Base-by-base conservation (phyloP, 148 eudicot species). In the Mesembryanthemum crystallinum region DNA sequence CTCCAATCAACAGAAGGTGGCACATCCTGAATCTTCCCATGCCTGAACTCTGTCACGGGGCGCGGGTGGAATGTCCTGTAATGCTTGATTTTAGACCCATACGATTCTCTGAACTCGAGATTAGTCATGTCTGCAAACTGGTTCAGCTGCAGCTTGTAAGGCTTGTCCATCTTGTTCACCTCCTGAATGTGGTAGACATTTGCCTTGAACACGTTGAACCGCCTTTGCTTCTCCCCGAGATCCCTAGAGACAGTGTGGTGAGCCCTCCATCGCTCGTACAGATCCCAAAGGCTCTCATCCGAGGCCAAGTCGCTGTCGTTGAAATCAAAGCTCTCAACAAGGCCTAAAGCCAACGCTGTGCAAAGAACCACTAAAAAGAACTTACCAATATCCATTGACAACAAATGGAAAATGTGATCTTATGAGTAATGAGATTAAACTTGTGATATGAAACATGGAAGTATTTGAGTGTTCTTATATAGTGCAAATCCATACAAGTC, bases 1-100 rank as follows among this genome's bases (percentile, higher is more conserved):
- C 97, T 84, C 94, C 94, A 92, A 69, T 92, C 92, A 64, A 90
- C 73, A 6, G 87, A 84, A 1, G 80, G 66, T 11, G 97, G 97
- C 63, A 90, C 66, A 82, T 82, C 69, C 4, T 66, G 69, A 11
- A 75, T 71, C 13, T 76, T 82, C 71, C 63, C 87, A 39, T 92
- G 86, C 86, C 76, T 85, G 81, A 88, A 92, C 14, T 64, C 70
- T 0, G 77, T 91, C 84, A 18, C 76, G 1, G 62, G 73, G 20
- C 69, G 77, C 3, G 82, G 79, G 17, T 70, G 83, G 71, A 87
- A 76, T 90, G 81, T 88, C 76, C 88, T 72, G 69, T 73, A 70
- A 76, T 89, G 90, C 59, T 78, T 81, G 18, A 87, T 80, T 65
- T 90, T 92, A 3, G 92, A 92, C 3, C 86, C 79, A 20, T 82